Percentiles rank a stretch among this genome's conserved stretches.
Evolutionary conservation across 176 grass and related monocot species (phyloP).

Genomic region (Oryza brachyantha): DNA sequence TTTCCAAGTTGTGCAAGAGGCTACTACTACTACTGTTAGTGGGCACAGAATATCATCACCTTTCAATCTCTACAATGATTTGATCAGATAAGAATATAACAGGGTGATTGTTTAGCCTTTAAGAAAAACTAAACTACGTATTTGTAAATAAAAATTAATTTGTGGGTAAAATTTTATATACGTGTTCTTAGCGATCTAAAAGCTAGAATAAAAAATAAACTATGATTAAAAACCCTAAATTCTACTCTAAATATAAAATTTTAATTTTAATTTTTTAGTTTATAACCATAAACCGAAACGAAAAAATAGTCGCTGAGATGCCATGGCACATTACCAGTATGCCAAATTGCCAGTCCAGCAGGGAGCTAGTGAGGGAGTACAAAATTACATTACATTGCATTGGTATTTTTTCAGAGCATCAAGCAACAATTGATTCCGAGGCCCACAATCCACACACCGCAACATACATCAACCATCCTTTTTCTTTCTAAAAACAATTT

Average conservation of each 20-base stretch:
- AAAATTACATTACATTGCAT: not conserved
- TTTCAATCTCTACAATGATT: not conserved
- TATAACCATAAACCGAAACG: too few relatives aligned
- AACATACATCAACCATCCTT: not conserved
- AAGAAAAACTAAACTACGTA: too few relatives aligned
- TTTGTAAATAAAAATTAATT: too few relatives aligned
- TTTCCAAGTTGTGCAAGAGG: slow-evolving; percentile 2
- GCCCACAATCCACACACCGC: not conserved
- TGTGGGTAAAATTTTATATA: too few relatives aligned
- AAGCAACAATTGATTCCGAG: not conserved
- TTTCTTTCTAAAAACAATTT: not conserved
- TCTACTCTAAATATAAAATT: too few relatives aligned
- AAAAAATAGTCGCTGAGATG: too few relatives aligned
- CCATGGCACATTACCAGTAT: not conserved
- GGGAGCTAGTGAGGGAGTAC: too few relatives aligned
- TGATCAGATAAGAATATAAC: not conserved
- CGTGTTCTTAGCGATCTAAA: too few relatives aligned
- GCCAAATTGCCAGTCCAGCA: not conserved
- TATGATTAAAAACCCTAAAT: too few relatives aligned
- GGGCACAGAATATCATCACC: not conserved
- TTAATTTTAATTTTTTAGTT: too few relatives aligned
- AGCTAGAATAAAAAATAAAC: too few relatives aligned
- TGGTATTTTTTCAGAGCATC: not conserved
- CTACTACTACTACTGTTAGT: not conserved
- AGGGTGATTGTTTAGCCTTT: too few relatives aligned